Percentiles rank a stretch among this genome's conserved stretches.
These are phyloP conservation scores for Yamadazyma laniorum DNA, from an alignment of 805 yeast genomes.

Conservation along the genomic window DNA sequence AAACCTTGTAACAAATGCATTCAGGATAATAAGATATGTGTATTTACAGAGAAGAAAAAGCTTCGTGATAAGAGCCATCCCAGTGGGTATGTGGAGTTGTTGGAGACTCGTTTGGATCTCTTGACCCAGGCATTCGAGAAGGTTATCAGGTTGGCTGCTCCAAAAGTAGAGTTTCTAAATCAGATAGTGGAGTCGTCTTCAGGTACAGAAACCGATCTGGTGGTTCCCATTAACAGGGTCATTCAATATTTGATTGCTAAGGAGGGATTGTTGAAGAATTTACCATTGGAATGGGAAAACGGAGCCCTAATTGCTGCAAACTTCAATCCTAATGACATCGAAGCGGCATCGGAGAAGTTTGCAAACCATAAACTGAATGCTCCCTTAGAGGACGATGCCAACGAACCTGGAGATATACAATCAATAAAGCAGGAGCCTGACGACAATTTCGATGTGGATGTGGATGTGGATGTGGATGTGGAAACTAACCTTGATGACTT, in stretches of 20 bases:
- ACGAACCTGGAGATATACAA: too few relatives aligned
- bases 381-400: neutral
- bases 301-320: conserved; percentile 44
- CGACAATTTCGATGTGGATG: neutral
- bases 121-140: conserved; percentile 51
- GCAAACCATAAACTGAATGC: conserved; percentile 24
- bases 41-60: conserved; percentile 55
- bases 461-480: neutral
- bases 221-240: conserved; percentile 47
- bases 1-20: conserved; percentile 59
- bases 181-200: conserved; percentile 8
- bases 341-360: conserved; percentile 29
- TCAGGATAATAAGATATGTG: conserved; percentile 56
- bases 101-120: conserved; percentile 56
- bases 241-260: conserved; percentile 42
- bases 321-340: conserved; percentile 24
- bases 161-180: conserved; percentile 23
- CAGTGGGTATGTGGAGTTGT: conserved; percentile 58
- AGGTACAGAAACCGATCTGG: conserved; percentile 12
- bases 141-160: conserved; percentile 27
- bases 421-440: neutral
- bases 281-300: conserved; percentile 46
- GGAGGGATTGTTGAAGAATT: conserved; percentile 36
- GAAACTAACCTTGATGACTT: conserved; percentile 4
- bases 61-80: conserved; percentile 57